A percentile compares a stretch with the other conserved stretches of the same genome.
Conservation (phyloP, 2,329 filamentous ascomycete species). For the Fusarium sp. region DNA sequence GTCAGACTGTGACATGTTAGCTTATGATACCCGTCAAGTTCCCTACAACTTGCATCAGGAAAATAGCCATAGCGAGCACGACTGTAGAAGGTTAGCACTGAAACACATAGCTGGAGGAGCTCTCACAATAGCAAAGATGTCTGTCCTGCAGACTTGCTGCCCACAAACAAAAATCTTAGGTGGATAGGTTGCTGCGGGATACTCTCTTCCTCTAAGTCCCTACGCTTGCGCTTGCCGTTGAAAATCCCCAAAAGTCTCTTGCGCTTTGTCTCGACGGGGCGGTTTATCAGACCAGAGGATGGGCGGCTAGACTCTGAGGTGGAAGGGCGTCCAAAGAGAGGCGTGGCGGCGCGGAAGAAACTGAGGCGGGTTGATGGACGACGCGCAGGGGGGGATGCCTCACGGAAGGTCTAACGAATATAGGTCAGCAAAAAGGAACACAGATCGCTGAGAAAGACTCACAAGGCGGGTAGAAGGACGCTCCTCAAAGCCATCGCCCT, state of each 20-base stretch:
- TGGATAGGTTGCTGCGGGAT: conserved; percentile 38
- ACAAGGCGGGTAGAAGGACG: conserved; percentile 49
- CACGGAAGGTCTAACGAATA: conserved; percentile 40
- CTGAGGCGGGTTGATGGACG: conserved; percentile 45
- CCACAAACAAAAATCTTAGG: conserved; percentile 54
- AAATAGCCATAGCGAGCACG: conserved; percentile 54
- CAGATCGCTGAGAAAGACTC: background rate
- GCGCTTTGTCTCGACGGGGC: conserved; percentile 20
- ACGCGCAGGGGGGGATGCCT: conserved; percentile 25
- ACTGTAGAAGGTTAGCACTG: conserved; percentile 35
- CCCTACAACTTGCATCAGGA: conserved; percentile 48
- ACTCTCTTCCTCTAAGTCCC: conserved; percentile 23
- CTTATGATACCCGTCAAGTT: background rate
- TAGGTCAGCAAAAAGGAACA: background rate
- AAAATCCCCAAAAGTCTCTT: conserved; percentile 42
- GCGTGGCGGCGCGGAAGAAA: conserved; percentile 45
- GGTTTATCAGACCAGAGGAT: conserved; percentile 7
- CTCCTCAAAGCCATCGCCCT: conserved; percentile 48
- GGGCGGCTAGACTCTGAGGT: conserved; percentile 23
- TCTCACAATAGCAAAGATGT: conserved; percentile 55
- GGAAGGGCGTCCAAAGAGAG: conserved; percentile 39
- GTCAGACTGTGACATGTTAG: conserved; percentile 42
- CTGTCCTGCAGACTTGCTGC: conserved; percentile 48
- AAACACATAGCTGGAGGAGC: accelerated
- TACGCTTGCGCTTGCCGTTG: conserved; percentile 44